Conservation (phyloP, 2,329 filamentous ascomycete genomes). For the Aspergillus bombycis region DNA sequence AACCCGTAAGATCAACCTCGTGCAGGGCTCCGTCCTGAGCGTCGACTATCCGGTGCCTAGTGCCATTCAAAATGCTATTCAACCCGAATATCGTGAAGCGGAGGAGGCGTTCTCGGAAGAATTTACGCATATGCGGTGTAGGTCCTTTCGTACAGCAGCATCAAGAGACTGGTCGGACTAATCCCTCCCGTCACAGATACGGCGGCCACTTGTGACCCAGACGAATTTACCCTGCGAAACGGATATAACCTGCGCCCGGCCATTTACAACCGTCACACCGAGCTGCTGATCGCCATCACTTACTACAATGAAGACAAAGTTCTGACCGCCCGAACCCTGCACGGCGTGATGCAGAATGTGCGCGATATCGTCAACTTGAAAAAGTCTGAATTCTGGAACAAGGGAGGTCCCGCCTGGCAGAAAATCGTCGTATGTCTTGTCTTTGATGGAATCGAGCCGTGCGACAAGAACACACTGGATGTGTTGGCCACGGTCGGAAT, state of each 20-base stretch:
- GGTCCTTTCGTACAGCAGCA: slow-evolving; percentile 26
- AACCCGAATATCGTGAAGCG: slow-evolving; percentile 82
- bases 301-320: slow-evolving; percentile 99
- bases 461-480: slow-evolving; percentile 93
- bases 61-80: slow-evolving; percentile 95
- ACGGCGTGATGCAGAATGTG: slow-evolving; percentile 99
- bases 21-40: slow-evolving; percentile 93
- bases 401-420: slow-evolving; percentile 97
- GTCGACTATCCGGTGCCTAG: slow-evolving; percentile 96
- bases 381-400: slow-evolving; percentile 99
- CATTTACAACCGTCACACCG: slow-evolving; percentile 98
- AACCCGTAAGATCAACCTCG: slow-evolving; percentile 96
- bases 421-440: slow-evolving; percentile 98
- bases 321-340: slow-evolving; percentile 84
- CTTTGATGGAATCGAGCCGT: slow-evolving; percentile 97
- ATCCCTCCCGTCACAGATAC: slow-evolving; percentile 61
- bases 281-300: slow-evolving; percentile 94
- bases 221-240: slow-evolving; percentile 97
- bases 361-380: slow-evolving; percentile 98
- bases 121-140: slow-evolving; percentile 93
- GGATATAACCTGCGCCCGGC: slow-evolving; percentile 96
- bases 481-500: slow-evolving; percentile 91
- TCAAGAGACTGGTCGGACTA: slow-evolving; percentile 2
- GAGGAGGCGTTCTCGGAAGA: slow-evolving; percentile 87
- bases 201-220: slow-evolving; percentile 94